A percentile compares a stretch with the other conserved stretches of the same genome.
These are phyloP conservation scores for Fusarium keratoplasticum DNA, from an alignment of 2,329 filamentous ascomycete species.

Conservation along the genomic window DNA sequence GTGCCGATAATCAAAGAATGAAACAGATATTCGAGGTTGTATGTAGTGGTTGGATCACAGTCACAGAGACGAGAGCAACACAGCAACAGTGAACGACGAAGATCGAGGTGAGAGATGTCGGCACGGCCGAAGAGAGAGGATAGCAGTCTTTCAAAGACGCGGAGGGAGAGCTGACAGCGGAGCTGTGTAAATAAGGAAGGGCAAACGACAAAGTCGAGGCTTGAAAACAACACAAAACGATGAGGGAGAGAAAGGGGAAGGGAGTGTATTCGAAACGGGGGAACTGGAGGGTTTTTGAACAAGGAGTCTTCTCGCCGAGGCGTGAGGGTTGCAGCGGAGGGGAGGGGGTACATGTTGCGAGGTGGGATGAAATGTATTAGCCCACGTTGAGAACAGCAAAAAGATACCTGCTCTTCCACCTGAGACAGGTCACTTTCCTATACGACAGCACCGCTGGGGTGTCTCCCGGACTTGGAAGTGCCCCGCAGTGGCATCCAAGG, in stretches of 20 bases:
- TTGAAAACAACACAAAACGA: conserved; percentile 36
- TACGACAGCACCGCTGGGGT: conserved; percentile 4
- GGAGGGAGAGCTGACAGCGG: conserved; percentile 53
- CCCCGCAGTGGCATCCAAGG: not conserved
- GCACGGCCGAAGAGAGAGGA: conserved; percentile 51
- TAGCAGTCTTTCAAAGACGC: conserved; percentile 66
- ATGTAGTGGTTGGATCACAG: conserved; percentile 30
- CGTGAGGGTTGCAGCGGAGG: conserved; percentile 13
- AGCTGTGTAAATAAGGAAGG: conserved; percentile 46
- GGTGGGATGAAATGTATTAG: conserved; percentile 11
- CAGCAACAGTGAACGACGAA: conserved; percentile 30
- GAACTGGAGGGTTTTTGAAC: conserved; percentile 38
- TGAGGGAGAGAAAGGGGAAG: conserved; percentile 37
- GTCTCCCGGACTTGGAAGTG: conserved; percentile 14
- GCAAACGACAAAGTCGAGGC: conserved; percentile 42
- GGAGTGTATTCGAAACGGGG: conserved; percentile 30
- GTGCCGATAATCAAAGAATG: conserved; percentile 27
- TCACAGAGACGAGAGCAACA: conserved; percentile 26
- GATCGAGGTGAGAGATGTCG: conserved; percentile 40
- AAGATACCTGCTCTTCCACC: conserved; percentile 1
- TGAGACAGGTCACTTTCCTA: conserved; percentile 8
- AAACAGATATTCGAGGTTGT: conserved; percentile 21
- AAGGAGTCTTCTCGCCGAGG: conserved; percentile 24
- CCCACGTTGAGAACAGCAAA: not conserved
- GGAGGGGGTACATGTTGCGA: conserved; percentile 5